phyloP scores from a whole-genome alignment of 2,329 filamentous ascomycete species.

The Colletotrichum sp. region DNA sequence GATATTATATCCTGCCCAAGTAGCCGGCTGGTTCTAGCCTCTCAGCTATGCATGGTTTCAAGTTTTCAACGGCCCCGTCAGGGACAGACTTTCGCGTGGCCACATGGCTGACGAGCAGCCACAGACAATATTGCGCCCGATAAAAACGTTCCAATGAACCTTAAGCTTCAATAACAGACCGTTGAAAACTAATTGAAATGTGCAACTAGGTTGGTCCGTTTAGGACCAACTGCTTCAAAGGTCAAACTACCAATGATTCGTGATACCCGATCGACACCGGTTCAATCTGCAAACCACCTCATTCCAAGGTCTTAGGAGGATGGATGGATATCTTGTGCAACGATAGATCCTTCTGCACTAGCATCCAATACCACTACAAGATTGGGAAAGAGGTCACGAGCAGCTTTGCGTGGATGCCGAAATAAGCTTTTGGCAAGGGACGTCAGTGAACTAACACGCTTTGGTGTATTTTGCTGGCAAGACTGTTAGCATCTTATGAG shows the following conservation, averaged over 20 bases:
- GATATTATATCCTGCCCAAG: not conserved
- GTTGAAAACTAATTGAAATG: not conserved
- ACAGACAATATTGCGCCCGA: not conserved
- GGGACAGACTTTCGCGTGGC: not conserved
- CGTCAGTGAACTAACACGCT: not conserved
- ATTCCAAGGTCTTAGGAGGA: not conserved
- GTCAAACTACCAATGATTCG: not conserved
- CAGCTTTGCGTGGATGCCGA: not conserved
- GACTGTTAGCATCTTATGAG: not conserved
- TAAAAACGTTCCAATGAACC: rapidly evolving
- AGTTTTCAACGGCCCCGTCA: not conserved
- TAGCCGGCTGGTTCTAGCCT: not conserved
- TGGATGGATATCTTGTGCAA: not conserved
- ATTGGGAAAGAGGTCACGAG: not conserved
- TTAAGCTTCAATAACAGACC: not conserved
- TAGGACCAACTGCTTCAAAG: not conserved
- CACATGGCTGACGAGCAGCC: not conserved
- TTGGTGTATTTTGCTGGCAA: rapidly evolving
- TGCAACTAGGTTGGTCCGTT: not conserved
- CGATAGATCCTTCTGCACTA: not conserved
- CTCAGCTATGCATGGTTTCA: not conserved
- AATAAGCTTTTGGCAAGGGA: not conserved
- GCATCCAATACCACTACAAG: not conserved
- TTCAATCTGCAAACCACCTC: not conserved
- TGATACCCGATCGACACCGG: rapidly evolving